Base-by-base conservation (phyloP, 805 yeast species). In the Kodamaea lidongshanica region DNA sequence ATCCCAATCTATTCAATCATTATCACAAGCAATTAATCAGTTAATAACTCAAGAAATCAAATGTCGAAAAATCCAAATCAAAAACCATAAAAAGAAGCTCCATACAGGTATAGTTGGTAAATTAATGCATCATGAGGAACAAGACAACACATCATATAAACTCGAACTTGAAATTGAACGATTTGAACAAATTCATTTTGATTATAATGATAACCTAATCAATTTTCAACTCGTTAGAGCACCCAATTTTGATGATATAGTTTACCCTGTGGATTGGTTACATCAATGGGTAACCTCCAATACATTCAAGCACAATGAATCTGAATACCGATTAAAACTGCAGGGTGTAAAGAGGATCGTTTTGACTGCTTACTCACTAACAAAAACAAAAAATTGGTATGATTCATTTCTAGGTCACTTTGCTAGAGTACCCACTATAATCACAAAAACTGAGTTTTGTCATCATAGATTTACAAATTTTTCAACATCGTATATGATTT, bases 261-360 rank as follows among this genome's bases (percentile, higher is more conserved):
- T 25, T 7, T 31, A 22, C 12, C 34, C 34, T 10, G 25, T 30
- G 4, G 34, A 31, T 18, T 31, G 34, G 34, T 26, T 31, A 2
- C 26, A 13, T 27, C 18, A 25, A 16, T 31, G 29, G 34, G 34
- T 20, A 14, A 25, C 14, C 4, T 12, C 13, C 12, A 25, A 25
- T 3, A 20, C 22, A 8, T 31, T 31, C 14, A 23, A 7, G 15
- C 30, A 26, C 4, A 22, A 12, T 16, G 20, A 16, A 16, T 21
- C 21, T 2, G 27, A 20, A 16, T 31, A 25, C 11, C 17, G 23
- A 7, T 25, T 31, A 10, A 19, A 9, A 3, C 34, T 26, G 15
- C 14, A 25, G 8, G 12, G 19, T n/a, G 14, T 18, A 8, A 25
- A 23, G 4, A 20, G 34, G 11, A 19, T 31, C 3, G 25, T 26